These are phyloP conservation scores for Coniella vitis DNA, from an alignment of 2,329 filamentous ascomycete genomes.

Conservation along the genomic window DNA sequence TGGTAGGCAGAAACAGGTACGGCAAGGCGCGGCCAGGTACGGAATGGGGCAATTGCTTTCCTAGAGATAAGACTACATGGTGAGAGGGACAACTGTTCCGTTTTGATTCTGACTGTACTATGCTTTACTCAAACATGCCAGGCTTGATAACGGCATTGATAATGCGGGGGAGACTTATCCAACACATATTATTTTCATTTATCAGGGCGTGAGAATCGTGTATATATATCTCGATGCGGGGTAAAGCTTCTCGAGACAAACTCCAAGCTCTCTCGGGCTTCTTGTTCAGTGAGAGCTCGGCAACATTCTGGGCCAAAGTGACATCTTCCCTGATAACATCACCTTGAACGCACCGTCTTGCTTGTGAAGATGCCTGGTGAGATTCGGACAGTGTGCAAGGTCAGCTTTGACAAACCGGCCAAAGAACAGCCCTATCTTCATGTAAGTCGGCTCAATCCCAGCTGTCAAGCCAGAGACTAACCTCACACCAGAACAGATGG, in stretches of 20 bases:
- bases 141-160: too few species aligned
- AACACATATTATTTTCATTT: background rate
- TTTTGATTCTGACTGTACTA: too few species aligned
- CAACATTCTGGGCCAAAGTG: too few species aligned
- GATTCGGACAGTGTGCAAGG: constrained; percentile 64
- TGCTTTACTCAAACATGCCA: too few species aligned
- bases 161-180: background rate
- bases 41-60: constrained; percentile 7
- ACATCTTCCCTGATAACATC: background rate
- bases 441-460: constrained; percentile 39
- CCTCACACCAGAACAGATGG: constrained; percentile 69
- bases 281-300: too few species aligned
- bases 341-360: too few species aligned
- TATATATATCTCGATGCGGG: constrained; percentile 8
- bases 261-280: too few species aligned
- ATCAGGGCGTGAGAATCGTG: too few species aligned
- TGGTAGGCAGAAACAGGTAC: background rate
- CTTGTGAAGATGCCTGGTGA: constrained; percentile 19
- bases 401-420: constrained; percentile 65
- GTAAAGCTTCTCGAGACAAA: constrained; percentile 4
- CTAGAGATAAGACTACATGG: constrained; percentile 9
- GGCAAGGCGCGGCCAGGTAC: constrained; percentile 8
- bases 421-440: constrained; percentile 63
- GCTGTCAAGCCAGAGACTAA: background rate
- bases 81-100: background rate